Evolutionary conservation across 148 eudicot species (phyloP).

Genomic region (Persicaria maculosa): DNA sequence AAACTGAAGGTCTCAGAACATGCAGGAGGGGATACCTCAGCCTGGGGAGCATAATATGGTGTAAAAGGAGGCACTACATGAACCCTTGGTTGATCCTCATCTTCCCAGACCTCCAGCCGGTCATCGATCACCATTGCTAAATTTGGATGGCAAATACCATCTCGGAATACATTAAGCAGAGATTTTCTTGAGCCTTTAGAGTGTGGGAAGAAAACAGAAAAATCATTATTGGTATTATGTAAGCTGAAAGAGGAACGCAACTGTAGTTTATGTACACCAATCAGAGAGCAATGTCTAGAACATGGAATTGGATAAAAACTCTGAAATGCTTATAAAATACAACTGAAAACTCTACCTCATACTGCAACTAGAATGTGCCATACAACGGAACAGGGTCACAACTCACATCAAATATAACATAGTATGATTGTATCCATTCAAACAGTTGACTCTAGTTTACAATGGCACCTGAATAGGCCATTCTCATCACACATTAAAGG

Average conservation of each 20-base stretch:
- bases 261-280: background rate
- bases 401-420: background rate
- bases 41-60: constrained; percentile 97
- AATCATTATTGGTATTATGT: background rate
- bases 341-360: background rate
- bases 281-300: background rate
- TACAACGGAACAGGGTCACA: background rate
- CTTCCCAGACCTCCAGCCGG: constrained; percentile 93
- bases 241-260: background rate
- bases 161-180: constrained; percentile 77
- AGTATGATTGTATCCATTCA: background rate
- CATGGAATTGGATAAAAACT: background rate
- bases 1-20: background rate
- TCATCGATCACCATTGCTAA: constrained; percentile 99
- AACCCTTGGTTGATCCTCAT: constrained; percentile 88
- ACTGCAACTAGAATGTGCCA: background rate
- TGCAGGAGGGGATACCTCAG: constrained; percentile 53
- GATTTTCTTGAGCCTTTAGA: constrained; percentile 71
- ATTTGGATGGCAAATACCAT: constrained; percentile 80
- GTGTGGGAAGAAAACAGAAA: constrained; percentile 8
- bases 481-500: background rate
- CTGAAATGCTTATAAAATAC: background rate
- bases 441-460: background rate
- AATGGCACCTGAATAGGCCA: background rate
- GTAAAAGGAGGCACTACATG: constrained; percentile 96